Evolutionary conservation across 2,329 filamentous ascomycete species (phyloP).

Genomic region (Monosporascus cannonballus): DNA sequence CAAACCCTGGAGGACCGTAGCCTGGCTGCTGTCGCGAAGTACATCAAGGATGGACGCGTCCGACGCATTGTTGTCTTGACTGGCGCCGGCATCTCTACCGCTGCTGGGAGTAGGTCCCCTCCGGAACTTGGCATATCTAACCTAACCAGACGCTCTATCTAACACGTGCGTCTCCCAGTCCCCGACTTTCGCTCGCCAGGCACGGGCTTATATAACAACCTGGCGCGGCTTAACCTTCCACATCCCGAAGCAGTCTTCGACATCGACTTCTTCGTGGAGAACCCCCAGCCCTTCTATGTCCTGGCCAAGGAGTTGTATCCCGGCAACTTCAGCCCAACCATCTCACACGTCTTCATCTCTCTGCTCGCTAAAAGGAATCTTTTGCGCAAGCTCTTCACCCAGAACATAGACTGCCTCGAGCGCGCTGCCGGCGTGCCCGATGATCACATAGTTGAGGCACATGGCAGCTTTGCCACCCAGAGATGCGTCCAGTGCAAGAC

Average conservation of each 20-base stretch:
- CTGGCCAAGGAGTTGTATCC: conserved; percentile 90
- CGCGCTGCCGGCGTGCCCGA: conserved; percentile 75
- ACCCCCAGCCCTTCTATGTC: conserved; percentile 86
- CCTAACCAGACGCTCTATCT: neutral
- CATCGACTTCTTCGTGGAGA: conserved; percentile 77
- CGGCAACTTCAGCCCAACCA: conserved; percentile 79
- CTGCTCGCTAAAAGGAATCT: conserved; percentile 74
- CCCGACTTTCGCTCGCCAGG: conserved; percentile 93
- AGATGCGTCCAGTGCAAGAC: conserved; percentile 83
- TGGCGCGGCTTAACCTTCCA: conserved; percentile 77
- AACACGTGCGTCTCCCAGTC: conserved; percentile 41
- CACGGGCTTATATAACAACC: conserved; percentile 89
- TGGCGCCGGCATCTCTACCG: conserved; percentile 81
- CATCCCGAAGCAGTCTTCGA: conserved; percentile 93
- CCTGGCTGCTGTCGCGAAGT: conserved; percentile 69
- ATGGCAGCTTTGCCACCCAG: conserved; percentile 90
- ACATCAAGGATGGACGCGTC: conserved; percentile 64
- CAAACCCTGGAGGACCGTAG: conserved; percentile 61
- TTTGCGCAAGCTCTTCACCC: conserved; percentile 83
- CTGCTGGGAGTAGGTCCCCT: conserved; percentile 50
- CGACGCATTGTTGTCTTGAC: conserved; percentile 80
- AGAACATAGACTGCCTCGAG: conserved; percentile 97
- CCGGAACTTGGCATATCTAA: neutral
- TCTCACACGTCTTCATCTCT: conserved; percentile 83
- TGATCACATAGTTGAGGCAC: conserved; percentile 83